phyloP scores from a whole-genome alignment of 106 monocot genomes.

The Platanthera guangdongensis region DNA sequence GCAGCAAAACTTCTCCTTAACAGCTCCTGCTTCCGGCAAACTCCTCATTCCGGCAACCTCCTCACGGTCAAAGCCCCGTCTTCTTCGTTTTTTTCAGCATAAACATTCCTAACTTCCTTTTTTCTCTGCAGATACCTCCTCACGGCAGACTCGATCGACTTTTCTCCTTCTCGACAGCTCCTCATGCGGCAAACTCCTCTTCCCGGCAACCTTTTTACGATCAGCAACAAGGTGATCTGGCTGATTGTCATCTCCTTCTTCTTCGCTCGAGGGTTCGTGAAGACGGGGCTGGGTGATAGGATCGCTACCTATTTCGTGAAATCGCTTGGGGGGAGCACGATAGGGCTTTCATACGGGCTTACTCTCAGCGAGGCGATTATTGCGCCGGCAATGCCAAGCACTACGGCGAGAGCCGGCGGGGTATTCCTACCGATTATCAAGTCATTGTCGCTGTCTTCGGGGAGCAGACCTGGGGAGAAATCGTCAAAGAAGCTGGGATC shows the following conservation, averaged over 20 bases:
- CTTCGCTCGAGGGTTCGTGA: constrained; percentile 92
- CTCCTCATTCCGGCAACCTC: too few species aligned
- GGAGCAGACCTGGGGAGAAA: constrained; percentile 63
- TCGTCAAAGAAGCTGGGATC: constrained; percentile 72
- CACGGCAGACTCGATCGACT: too few species aligned
- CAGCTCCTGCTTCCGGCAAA: too few species aligned
- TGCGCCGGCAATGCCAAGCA: constrained; percentile 96
- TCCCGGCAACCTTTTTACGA: too few species aligned
- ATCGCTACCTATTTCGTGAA: constrained; percentile 88
- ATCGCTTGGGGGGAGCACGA: constrained; percentile 82
- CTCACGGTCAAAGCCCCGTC: too few species aligned
- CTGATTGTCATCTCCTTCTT: constrained; percentile 95
- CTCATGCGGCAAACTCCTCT: too few species aligned
- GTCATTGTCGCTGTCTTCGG: constrained; percentile 64
- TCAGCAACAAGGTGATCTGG: constrained; percentile 90
- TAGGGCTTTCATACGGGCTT: constrained; percentile 79
- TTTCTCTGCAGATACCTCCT: too few species aligned
- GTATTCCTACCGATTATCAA: constrained; percentile 91
- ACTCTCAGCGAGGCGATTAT: constrained; percentile 72
- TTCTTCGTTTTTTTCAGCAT: too few species aligned
- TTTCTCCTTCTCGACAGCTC: too few species aligned
- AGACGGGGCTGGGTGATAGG: constrained; percentile 86
- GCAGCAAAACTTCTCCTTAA: too few species aligned
- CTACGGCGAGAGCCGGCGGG: constrained; percentile 83
- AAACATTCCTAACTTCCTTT: too few species aligned